Evolutionary conservation across 2,329 filamentous ascomycete genomes (phyloP), one percentile per base, ranked within the genome.

Genomic region (Colletotrichum coccodes): DNA sequence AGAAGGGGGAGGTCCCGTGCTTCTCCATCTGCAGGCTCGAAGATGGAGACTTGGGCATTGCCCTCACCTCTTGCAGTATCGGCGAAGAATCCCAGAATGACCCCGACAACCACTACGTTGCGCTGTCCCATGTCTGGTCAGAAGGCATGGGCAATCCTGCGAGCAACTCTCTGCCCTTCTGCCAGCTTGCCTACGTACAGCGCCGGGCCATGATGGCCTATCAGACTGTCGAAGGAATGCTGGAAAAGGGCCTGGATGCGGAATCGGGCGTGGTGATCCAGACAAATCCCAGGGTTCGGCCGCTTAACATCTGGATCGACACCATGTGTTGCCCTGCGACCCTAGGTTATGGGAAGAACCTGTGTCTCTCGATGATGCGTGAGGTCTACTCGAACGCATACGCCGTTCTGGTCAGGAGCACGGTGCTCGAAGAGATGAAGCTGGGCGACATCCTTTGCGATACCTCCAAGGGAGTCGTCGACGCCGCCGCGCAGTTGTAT

Each of bases 341-440:
- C 1, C 66, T 62, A 2, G 56, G 56, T 8, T 40, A 61, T 3
- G 49, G 62, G 14, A 66, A 52, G 56, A 50, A 60, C 16, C 23
- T 66, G 32, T 66, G 66, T 14, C 21, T 69, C 21, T 44, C 42
- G 0, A 40, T 26, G 23, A 66, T 69, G 56, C 59, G 64, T 2
- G 64, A 63, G 26, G 64, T 68, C 11, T 64, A 68, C 42, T 32
- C 64, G 6, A 68, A 56, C 6, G 64, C 64, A 16, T 57, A 40
- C 12, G 64, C 60, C n/a, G 64, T 68, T 0, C 26, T 68, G 30
- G 64, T 58, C 30, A 56, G 47, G 30, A 68, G 59, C 21, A n/a
- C 32, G 2, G 60, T 60, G 14, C 47, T 68, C 5, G 28, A 50
- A 32, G 40, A 42, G 1, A 30, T 36, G 1, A 47, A 61, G 1